Evolutionary conservation across 2,329 filamentous ascomycete genomes (phyloP), one percentile per base, ranked within the genome.

Genomic region (Cylindrodendrum hubeiense): DNA sequence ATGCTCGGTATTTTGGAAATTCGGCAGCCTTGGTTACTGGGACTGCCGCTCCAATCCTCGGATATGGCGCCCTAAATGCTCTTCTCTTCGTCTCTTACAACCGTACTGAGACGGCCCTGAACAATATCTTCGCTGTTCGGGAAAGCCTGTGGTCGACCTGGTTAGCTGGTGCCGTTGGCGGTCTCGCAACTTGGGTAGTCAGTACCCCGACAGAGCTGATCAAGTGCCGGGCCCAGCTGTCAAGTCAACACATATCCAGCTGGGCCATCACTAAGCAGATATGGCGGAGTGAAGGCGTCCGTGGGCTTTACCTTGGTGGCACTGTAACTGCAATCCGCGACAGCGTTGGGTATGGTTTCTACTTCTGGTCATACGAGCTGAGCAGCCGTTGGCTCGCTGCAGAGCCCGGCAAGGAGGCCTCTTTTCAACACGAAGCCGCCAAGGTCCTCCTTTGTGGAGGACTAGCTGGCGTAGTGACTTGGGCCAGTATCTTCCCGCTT

Each of bases 331-430:
- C 91, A 57, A 77, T 95, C 43, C 86, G 95, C 53, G 95, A 98
- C 79, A 91, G 91, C 63, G 87, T 98, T 60, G 95, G 95, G n/a
- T 98, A 98, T 80, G 95, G 95, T 0, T 98, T 98, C 79, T 98
- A 98, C 77, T 98, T 98, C 79, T 97, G 93, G 92, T 91, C 92
- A 1, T 98, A 98, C 76, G 93, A 97, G 79, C 82, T 95, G 63
- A 89, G 86, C 68, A 93, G 91, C 37, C 82, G 84, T 58, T 83
- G 90, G 78, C 82, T 82, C 19, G 80, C 80, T 4, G 55, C 69
- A 7, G 64, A 63, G 9, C 43, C 62, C 17, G 64, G 63, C 12
- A 58, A 71, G 15, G 69, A 71, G 22, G 63, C 71, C 2, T 74
- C 74, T 0, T 61, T 77, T 47, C 72, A 79, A 13, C 79, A 86